A percentile compares a stretch with the other conserved stretches of the same genome.
Conservation (phyloP, 169 alveolate species). For the Neospora caninum region DNA sequence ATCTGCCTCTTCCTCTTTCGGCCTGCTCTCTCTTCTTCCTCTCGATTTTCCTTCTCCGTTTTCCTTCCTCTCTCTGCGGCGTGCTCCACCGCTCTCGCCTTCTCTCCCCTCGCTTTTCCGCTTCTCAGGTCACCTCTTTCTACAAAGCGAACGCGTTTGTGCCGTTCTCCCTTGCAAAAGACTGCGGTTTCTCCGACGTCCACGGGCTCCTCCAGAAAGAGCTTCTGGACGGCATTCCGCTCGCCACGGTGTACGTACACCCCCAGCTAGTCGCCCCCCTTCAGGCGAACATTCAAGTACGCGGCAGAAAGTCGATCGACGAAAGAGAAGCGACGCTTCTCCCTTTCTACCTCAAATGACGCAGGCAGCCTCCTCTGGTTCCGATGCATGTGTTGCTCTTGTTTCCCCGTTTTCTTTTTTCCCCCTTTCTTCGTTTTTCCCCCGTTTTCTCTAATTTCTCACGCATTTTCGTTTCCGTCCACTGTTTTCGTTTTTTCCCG, state of each 20-base stretch:
- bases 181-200: background rate
- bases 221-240: background rate
- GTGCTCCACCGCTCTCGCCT: background rate
- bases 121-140: background rate
- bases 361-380: no score
- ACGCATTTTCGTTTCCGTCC: no score
- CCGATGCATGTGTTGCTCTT: no score
- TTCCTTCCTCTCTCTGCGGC: background rate
- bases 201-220: background rate
- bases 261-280: slow-evolving; percentile 10
- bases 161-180: background rate
- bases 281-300: background rate
- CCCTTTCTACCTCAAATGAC: no score
- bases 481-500: no score
- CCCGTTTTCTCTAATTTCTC: no score
- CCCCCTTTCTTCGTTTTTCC: background rate
- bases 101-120: background rate
- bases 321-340: background rate
- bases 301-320: background rate
- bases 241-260: slow-evolving; percentile 30
- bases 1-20: background rate
- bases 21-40: background rate
- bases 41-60: background rate
- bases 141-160: slow-evolving; percentile 15
- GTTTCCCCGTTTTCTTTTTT: background rate